Evolutionary conservation across 768 basidiomycete species (phyloP).

Genomic region (Lanmaoa pseudosensibilis): DNA sequence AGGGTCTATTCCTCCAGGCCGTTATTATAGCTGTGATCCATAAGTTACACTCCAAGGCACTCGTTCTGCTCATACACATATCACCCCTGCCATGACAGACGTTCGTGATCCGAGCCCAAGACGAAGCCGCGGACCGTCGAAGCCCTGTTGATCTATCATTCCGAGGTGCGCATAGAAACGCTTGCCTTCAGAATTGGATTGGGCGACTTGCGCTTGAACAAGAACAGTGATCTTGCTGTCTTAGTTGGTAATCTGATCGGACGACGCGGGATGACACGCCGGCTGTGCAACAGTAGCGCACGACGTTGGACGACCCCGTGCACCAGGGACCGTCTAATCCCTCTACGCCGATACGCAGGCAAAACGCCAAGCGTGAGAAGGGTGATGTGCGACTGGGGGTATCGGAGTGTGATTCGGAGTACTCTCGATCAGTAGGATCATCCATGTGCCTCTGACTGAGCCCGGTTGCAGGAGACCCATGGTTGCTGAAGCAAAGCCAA

Average conservation of each 20-base stretch:
- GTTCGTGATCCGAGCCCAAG: constrained; percentile 22
- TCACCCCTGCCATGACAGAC: constrained; percentile 27
- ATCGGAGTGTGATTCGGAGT: constrained; percentile 6
- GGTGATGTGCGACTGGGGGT: constrained; percentile 16
- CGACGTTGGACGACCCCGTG: constrained; percentile 26
- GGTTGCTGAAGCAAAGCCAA: constrained; percentile 33
- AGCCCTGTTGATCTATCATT: constrained; percentile 25
- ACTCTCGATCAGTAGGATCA: neutral
- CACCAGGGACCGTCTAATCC: constrained; percentile 32
- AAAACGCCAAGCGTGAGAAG: constrained; percentile 35
- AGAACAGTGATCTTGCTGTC: constrained; percentile 21
- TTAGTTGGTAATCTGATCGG: neutral
- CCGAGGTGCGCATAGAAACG: constrained; percentile 31
- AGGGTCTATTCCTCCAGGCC: neutral
- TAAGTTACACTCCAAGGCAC: neutral
- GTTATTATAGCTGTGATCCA: no score
- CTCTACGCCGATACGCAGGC: constrained; percentile 27
- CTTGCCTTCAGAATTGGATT: constrained; percentile 25
- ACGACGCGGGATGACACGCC: neutral
- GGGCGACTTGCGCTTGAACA: constrained; percentile 31
- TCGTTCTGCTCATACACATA: constrained; percentile 17
- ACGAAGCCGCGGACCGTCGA: constrained; percentile 6
- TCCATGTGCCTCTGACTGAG: neutral
- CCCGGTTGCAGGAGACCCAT: constrained; percentile 5
- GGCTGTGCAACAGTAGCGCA: neutral